Evolutionary conservation across 2,329 filamentous ascomycete species (phyloP).

Genomic region (Sarocladium oryzae): DNA sequence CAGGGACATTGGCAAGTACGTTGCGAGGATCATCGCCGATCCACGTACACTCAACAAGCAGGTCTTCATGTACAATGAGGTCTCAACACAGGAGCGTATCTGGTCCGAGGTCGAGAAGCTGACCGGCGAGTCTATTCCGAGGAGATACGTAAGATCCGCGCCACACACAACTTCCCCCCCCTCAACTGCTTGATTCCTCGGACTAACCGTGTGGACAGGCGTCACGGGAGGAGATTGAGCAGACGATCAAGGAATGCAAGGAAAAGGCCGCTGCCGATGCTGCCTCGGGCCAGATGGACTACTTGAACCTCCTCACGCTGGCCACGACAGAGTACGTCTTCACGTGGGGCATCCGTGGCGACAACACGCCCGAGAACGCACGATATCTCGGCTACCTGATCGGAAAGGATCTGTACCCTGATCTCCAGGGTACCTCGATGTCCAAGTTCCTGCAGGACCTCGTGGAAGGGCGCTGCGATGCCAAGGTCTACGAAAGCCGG

Average conservation of each 20-base stretch:
- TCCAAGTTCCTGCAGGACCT: too few species aligned
- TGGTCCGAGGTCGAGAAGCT: constrained; percentile 38
- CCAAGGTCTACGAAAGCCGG: too few species aligned
- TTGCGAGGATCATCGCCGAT: constrained; percentile 44
- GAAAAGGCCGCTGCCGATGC: not conserved
- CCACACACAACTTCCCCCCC: not conserved
- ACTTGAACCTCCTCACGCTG: not conserved
- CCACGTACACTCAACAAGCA: constrained; percentile 45
- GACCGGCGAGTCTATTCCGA: constrained; percentile 39
- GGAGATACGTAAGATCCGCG: constrained; percentile 11
- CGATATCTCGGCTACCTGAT: constrained; percentile 48
- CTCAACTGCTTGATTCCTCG: not conserved
- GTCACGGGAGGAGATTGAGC: not conserved
- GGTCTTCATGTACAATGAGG: constrained; percentile 42
- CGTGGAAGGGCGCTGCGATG: too few species aligned
- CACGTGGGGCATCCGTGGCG: constrained; percentile 41
- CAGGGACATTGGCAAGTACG: constrained; percentile 46
- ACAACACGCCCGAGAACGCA: constrained; percentile 47
- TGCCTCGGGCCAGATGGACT: not conserved
- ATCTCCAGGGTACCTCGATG: constrained; percentile 25
- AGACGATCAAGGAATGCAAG: not conserved
- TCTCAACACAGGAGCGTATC: constrained; percentile 39
- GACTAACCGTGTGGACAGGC: not conserved
- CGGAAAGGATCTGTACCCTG: constrained; percentile 47
- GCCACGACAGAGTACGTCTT: constrained; percentile 34